These are phyloP conservation scores for Mycena rebaudengoi DNA, from an alignment of 768 basidiomycete species.

Conservation along the genomic window DNA sequence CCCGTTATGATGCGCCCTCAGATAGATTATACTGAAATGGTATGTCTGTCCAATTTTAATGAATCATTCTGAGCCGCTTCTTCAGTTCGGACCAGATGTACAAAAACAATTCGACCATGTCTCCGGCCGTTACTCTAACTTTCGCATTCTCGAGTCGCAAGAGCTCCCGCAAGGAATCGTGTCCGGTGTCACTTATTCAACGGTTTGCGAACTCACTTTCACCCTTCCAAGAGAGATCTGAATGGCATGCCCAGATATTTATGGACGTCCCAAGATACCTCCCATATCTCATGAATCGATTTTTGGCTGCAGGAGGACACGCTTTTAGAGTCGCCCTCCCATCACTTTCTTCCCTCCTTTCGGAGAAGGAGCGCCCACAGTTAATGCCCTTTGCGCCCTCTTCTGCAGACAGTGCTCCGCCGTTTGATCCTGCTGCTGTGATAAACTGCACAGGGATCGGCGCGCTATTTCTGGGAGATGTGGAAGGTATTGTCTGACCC, in stretches of 20 bases:
- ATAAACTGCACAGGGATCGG: constrained; percentile 39
- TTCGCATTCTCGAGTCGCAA: constrained; percentile 1
- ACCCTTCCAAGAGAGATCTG: neutral
- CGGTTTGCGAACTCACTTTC: neutral
- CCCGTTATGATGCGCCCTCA: constrained; percentile 19
- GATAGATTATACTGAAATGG: neutral
- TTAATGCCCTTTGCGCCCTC: constrained; percentile 2
- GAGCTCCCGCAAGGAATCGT: constrained; percentile 20
- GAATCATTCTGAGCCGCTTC: neutral
- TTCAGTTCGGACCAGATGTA: neutral
- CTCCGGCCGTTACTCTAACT: constrained; percentile 14
- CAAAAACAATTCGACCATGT: constrained; percentile 13
- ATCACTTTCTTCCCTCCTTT: constrained; percentile 20
- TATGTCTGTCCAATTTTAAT: neutral
- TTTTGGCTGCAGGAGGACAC: constrained; percentile 9
- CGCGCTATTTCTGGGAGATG: constrained; percentile 61
- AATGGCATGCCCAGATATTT: neutral
- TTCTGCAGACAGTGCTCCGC: neutral
- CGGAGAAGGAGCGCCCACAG: constrained; percentile 11
- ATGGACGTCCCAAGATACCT: constrained; percentile 22
- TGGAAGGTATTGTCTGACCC: constrained; percentile 53
- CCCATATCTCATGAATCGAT: constrained; percentile 13
- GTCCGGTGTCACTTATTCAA: constrained; percentile 4
- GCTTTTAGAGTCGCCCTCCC: constrained; percentile 21
- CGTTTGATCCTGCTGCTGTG: constrained; percentile 13